Percentiles rank a stretch among this genome's conserved stretches.
Evolutionary conservation across 768 basidiomycete species (phyloP).

Genomic region (Leccinum barrowsii): DNA sequence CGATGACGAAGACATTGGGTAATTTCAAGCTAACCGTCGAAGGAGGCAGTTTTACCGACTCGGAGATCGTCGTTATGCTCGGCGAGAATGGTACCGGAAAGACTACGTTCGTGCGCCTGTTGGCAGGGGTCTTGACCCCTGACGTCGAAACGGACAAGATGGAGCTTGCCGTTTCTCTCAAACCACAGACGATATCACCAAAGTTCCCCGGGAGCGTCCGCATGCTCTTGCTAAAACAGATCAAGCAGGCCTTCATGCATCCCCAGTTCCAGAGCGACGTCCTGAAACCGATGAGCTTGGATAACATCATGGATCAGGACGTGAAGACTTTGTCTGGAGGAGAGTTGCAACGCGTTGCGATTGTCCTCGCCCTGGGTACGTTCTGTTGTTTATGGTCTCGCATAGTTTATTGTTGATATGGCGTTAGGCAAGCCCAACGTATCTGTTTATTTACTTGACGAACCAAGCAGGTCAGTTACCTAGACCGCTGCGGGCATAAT

Average conservation of each 20-base stretch:
- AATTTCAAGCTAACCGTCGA: conserved; percentile 93
- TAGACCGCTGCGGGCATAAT: not conserved
- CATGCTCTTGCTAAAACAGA: conserved; percentile 90
- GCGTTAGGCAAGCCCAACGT: conserved; percentile 66
- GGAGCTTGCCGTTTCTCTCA: conserved; percentile 84
- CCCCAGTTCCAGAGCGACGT: conserved; percentile 99
- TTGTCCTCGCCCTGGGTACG: conserved; percentile 84
- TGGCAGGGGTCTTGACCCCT: conserved; percentile 84
- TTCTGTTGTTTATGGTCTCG: not conserved
- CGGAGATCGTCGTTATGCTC: conserved; percentile 98
- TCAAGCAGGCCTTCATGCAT: conserved; percentile 96
- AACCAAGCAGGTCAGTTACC: conserved; percentile 70
- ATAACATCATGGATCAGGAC: conserved; percentile 94
- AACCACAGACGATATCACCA: conserved; percentile 97
- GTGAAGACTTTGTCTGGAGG: conserved; percentile 98
- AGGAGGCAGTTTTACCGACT: conserved; percentile 91
- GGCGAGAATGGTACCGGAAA: conserved; percentile 99
- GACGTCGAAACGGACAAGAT: conserved; percentile 82
- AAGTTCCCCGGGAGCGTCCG: conserved; percentile 97
- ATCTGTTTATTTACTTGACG: conserved; percentile 92
- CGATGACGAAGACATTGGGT: conserved; percentile 97
- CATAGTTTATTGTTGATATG: conserved; percentile 7
- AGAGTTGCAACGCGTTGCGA: conserved; percentile 96
- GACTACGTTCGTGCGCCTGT: conserved; percentile 93
- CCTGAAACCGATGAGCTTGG: conserved; percentile 94